Evolutionary conservation across 1,284 basidiomycete genomes (phyloP).

Genomic region (Cystobasidium sp.): DNA sequence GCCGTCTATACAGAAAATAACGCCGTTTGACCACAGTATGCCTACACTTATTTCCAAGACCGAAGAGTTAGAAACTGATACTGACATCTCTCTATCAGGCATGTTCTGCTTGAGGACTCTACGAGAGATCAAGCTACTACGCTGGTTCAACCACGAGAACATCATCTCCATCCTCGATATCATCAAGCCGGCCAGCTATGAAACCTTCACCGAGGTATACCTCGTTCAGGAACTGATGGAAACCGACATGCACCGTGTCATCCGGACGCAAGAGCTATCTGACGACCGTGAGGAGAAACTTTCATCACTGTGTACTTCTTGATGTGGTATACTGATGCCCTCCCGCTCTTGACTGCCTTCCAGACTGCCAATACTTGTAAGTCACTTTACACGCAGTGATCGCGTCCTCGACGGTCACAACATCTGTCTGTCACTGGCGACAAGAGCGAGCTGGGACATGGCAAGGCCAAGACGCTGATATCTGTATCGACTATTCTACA

Average conservation of each 20-base stretch:
- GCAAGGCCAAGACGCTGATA: constrained; percentile 48
- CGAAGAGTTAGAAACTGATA: background rate
- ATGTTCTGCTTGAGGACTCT: constrained; percentile 74
- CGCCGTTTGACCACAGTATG: constrained; percentile 68
- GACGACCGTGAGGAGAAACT: constrained; percentile 69
- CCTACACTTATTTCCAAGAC: background rate
- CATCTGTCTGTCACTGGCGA: background rate
- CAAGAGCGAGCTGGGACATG: background rate
- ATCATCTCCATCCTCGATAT: constrained; percentile 96
- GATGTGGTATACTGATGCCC: background rate
- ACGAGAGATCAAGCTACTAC: constrained; percentile 86
- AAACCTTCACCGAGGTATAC: constrained; percentile 90
- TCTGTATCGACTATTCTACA: constrained; percentile 60
- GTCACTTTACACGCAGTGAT: constrained; percentile 57
- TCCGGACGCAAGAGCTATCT: constrained; percentile 78
- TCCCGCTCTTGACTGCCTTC: background rate
- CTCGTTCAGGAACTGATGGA: constrained; percentile 63
- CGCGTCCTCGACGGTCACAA: constrained; percentile 50
- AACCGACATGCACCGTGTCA: constrained; percentile 75
- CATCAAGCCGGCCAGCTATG: constrained; percentile 83
- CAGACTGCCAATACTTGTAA: constrained; percentile 50
- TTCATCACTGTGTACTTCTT: background rate
- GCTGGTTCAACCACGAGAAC: constrained; percentile 92
- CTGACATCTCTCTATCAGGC: background rate
- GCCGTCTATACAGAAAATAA: constrained; percentile 70